Evolutionary conservation across 2,329 filamentous ascomycete species (phyloP).

Genomic region (Fulvia fulva): DNA sequence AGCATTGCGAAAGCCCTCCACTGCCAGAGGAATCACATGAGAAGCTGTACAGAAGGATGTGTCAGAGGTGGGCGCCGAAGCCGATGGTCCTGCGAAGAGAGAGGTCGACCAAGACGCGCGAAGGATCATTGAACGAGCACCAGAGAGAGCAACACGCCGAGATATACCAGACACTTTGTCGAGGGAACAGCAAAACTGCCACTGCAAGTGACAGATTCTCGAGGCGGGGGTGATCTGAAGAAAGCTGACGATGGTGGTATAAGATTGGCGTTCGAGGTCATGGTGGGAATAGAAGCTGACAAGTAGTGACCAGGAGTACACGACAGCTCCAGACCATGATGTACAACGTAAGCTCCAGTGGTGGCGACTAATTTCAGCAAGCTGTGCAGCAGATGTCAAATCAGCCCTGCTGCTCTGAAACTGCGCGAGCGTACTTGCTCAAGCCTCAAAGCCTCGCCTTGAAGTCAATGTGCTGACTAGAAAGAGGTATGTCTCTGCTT

Average conservation of each 20-base stretch:
- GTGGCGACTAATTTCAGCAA: neutral
- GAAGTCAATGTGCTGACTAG: too few species aligned
- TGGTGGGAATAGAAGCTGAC: too few species aligned
- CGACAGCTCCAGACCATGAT: neutral
- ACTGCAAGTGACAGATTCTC: neutral
- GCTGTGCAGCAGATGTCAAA: slow-evolving; percentile 15
- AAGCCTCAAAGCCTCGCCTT: too few species aligned
- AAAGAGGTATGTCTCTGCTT: slow-evolving; percentile 55
- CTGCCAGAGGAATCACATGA: neutral
- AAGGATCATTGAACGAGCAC: too few species aligned
- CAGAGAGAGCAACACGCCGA: neutral
- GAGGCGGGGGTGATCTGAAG: neutral
- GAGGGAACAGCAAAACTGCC: neutral
- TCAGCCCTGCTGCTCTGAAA: slow-evolving; percentile 88
- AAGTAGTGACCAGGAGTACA: neutral
- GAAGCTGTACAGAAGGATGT: neutral
- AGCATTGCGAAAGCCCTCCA: neutral
- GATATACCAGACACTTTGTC: neutral
- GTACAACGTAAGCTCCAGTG: neutral
- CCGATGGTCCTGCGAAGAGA: too few species aligned
- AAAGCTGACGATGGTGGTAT: neutral
- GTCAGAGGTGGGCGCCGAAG: neutral
- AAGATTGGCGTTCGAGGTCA: too few species aligned
- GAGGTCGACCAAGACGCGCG: too few species aligned
- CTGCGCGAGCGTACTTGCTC: slow-evolving; percentile 7